Base-by-base conservation (phyloP, 169 alveolate species). In the Plasmodium ovale region DNA sequence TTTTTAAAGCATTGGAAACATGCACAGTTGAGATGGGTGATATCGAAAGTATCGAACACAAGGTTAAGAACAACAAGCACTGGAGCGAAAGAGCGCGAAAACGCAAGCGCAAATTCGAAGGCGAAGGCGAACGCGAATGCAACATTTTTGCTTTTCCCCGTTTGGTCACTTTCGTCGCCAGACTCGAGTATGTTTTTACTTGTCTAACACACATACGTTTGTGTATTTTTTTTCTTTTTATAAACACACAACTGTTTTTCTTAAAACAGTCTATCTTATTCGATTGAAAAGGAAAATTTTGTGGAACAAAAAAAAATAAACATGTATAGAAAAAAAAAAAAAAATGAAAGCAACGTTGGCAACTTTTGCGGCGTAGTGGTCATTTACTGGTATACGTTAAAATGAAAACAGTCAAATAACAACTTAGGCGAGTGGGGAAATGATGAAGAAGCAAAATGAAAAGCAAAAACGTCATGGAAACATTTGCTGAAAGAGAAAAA, bases 1-100 rank as follows among this genome's bases (percentile, higher is more conserved):
- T 74, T 74, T 74, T 74, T 35, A 74, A 47, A 67, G 35, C 62
- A 51, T 39, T 54, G 5, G 65, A 54, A 16, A 60, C 35, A 4
- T 51, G 42, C 42, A 74, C 3, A 12, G 74, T 25, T 39, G 23
- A 39, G 60, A 53, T 16, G 16, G 42, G 56, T 29, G 29, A 23
- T 33, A 65, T 47, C 10, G 54, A 3, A 31, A 74, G 16, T 44
- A 65, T 21, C 5, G 25, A 62, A 35, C 29, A 33, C 16, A 58
- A 51, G 14, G 35, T 37, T 47, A 74, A 74, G 31, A 74, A 12
- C 29, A 10, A 44, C 7, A 59, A 56, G 33, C 21, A 35, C 16
- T 14, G 16, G 16, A 47, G 16, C 56, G 16, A 6, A 47, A 6
- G 54, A 59, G 21, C 14, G 23, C 49, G n/a, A 31, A 14, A 6